Percentiles rank a stretch among this genome's conserved stretches.
phyloP scores from a whole-genome alignment of 169 alveolate genomes.

The Plasmodium cynomolgi region DNA sequence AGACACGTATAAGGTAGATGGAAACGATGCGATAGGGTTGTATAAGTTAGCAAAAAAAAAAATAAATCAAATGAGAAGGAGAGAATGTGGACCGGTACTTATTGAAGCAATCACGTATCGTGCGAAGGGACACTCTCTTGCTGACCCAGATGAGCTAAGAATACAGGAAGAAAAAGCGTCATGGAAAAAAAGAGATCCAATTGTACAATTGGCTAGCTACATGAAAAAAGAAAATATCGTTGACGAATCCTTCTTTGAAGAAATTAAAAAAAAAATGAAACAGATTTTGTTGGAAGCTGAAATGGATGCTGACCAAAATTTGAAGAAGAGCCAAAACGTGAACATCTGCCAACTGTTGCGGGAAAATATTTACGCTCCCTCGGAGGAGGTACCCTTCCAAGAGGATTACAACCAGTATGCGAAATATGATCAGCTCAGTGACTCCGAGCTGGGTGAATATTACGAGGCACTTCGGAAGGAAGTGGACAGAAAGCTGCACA shows the following conservation, averaged over 20 bases:
- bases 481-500: slow-evolving; percentile 2
- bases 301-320: slow-evolving; percentile 5
- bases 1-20: slow-evolving; percentile 81
- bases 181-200: slow-evolving; percentile 83
- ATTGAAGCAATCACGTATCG: slow-evolving; percentile 85
- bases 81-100: slow-evolving; percentile 81
- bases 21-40: slow-evolving; percentile 82
- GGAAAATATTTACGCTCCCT: slow-evolving; percentile 24
- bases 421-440: neutral
- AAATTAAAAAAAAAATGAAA: slow-evolving; percentile 72
- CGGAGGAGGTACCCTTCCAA: neutral
- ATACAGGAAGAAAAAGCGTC: slow-evolving; percentile 78
- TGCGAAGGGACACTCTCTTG: slow-evolving; percentile 83
- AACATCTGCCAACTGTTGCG: neutral
- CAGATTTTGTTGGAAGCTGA: slow-evolving; percentile 10
- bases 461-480: slow-evolving; percentile 31
- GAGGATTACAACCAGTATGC: neutral
- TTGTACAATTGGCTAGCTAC: slow-evolving; percentile 72
- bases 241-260: slow-evolving; percentile 70
- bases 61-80: slow-evolving; percentile 77
- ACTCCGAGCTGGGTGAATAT: slow-evolving; percentile 5
- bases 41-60: slow-evolving; percentile 79
- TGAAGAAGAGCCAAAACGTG: slow-evolving; percentile 11
- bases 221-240: slow-evolving; percentile 78
- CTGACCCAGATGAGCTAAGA: slow-evolving; percentile 84